Base-by-base conservation (phyloP, 495 filamentous ascomycete species). In the Aspergillus conjunctus region DNA sequence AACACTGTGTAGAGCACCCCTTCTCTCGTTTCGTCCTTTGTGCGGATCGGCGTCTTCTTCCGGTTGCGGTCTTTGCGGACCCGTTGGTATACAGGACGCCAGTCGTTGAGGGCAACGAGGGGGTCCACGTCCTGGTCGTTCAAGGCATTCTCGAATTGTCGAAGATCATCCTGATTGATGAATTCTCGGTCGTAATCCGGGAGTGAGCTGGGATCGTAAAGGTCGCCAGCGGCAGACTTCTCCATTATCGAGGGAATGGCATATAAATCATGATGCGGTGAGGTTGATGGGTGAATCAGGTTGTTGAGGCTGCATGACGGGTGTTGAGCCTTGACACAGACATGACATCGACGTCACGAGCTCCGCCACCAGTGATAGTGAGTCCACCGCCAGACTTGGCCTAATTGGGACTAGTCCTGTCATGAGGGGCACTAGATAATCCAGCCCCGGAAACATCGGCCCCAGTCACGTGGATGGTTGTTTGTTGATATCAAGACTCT, bases 1-100 rank as follows among this genome's bases (percentile, higher is more conserved):
- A 96, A 76, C 26, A 98, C 68, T 1, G 81, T 82, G 71, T 98
- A 98, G 14, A 95, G 81, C 65, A 93, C 91, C 0, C 94, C 94
- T 75, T 98, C 94, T 51, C 94, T 79, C 3, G 93, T 97, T 74
- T 98, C 94, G 71, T 98, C 94, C 61, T 85, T 90, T 54, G 86
- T 87, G 53, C 89, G 80, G 60, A 69, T 73, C 9, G 74, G 75
- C 20, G 61, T 62, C 58, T 79, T 81, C 59, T 76, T 74, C 33
- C 78, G 75, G 26, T 71, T 68, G 15, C 77, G 71, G 52, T 71
- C 76, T 52, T 77, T 75, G n/a, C 82, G 78, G 6, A 91, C 82
- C 32, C 81, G 83, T 63, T 91, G 84, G 54, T 87, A 83, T 30
- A 95, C 83, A 2, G 91, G 91, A 4, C 87, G 86, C 91, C 91